phyloP scores from a whole-genome alignment of 768 basidiomycete genomes.

The Psilocybe subaeruginosa region DNA sequence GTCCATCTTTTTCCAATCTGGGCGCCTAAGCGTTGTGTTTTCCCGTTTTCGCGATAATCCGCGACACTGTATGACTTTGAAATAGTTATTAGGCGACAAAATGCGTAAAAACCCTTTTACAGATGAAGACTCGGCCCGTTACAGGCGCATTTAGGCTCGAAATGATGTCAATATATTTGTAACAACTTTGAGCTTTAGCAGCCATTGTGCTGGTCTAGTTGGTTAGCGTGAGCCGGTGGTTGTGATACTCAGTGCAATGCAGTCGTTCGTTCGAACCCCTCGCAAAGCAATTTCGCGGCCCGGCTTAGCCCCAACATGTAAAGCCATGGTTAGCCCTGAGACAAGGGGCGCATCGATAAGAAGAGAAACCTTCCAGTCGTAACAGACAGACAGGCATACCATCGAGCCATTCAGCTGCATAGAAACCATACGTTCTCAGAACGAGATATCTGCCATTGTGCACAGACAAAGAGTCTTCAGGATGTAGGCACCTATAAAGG shows the following conservation, averaged over 20 bases:
- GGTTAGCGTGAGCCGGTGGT: neutral
- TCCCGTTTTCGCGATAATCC: too few species aligned
- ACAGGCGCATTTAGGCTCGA: neutral
- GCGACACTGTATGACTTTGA: too few species aligned
- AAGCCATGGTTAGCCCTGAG: neutral
- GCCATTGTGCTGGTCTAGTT: neutral
- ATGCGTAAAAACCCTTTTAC: too few species aligned
- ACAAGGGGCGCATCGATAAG: neutral
- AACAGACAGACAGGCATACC: neutral
- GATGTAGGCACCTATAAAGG: neutral
- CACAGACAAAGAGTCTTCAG: neutral
- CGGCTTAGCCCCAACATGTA: neutral
- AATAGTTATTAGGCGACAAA: too few species aligned
- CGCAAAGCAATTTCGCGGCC: constrained; percentile 1
- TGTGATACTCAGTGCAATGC: neutral
- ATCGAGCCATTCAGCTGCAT: neutral
- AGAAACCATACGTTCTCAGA: too few species aligned
- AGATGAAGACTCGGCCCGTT: neutral
- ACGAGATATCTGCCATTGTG: too few species aligned
- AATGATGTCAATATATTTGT: neutral
- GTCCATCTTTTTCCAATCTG: neutral
- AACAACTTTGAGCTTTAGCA: neutral
- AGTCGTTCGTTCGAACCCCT: constrained; percentile 9
- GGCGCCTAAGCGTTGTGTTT: neutral
- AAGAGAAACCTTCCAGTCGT: neutral